Conservation (phyloP, 768 basidiomycete species). For the Mycena vitilis region DNA sequence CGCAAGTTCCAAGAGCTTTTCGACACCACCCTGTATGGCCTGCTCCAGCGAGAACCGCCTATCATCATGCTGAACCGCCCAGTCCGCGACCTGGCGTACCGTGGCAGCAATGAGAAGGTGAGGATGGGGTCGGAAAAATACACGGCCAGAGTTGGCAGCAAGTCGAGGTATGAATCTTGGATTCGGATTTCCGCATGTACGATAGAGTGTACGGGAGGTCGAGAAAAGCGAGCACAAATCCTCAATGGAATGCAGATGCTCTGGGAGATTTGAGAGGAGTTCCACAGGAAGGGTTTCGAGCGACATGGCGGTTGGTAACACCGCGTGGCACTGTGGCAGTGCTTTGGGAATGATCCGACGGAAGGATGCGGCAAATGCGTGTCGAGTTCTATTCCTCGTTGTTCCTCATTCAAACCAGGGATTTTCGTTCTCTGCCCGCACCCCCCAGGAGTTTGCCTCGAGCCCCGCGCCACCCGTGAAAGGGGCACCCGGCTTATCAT, state of each 20-base stretch:
- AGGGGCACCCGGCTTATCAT: too few relatives aligned
- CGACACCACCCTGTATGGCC: constrained; percentile 34
- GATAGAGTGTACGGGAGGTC: constrained; percentile 29
- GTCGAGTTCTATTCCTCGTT: too few relatives aligned
- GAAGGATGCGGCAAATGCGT: too few relatives aligned
- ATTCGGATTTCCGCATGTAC: constrained; percentile 19
- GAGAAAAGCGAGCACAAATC: constrained; percentile 28
- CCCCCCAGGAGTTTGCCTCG: too few relatives aligned
- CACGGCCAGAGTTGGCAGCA: constrained; percentile 30
- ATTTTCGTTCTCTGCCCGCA: too few relatives aligned
- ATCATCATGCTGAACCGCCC: constrained; percentile 30
- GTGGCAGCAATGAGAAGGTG: constrained; percentile 34
- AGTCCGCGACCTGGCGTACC: constrained; percentile 32
- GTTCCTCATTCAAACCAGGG: too few relatives aligned
- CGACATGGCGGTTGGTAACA: constrained; percentile 21
- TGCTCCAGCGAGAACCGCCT: constrained; percentile 26
- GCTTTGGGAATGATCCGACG: too few relatives aligned
- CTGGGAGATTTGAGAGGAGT: constrained; percentile 23
- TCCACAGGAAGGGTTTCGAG: constrained; percentile 25
- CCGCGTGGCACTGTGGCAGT: too few relatives aligned
- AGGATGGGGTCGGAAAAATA: constrained; percentile 37
- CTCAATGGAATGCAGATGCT: constrained; percentile 28
- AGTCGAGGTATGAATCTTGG: constrained; percentile 31
- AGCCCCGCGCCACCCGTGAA: too few relatives aligned
- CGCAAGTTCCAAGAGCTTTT: constrained; percentile 32